Percentiles rank a stretch among this genome's conserved stretches.
Conservation (phyloP, 2,329 filamentous ascomycete genomes). For the Gaeumannomyces sp. region DNA sequence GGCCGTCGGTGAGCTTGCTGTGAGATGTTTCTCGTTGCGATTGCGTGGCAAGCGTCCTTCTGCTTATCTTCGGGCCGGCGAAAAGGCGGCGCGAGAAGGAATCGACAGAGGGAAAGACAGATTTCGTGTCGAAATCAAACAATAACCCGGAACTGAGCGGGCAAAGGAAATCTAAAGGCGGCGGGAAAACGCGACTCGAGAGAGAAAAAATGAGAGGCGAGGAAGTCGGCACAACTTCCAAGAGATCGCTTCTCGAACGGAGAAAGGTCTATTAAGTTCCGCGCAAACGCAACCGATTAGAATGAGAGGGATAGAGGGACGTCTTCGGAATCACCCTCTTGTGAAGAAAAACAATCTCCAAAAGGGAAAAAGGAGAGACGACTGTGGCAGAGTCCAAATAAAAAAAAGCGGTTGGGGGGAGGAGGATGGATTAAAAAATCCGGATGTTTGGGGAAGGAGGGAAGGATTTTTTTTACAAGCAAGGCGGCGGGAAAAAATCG, state of each 20-base stretch:
- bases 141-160: background rate
- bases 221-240: constrained; percentile 10
- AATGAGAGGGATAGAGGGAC: constrained; percentile 17
- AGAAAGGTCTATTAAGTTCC: constrained; percentile 9
- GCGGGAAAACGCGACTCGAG: background rate
- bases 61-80: constrained; percentile 4
- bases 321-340: constrained; percentile 34
- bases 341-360: constrained; percentile 36
- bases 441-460: constrained; percentile 20
- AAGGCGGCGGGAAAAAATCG: constrained; percentile 13
- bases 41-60: background rate
- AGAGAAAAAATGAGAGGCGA: constrained; percentile 6
- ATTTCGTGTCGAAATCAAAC: constrained; percentile 16
- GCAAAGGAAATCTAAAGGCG: background rate
- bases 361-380: constrained; percentile 37
- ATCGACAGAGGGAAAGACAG: constrained; percentile 9
- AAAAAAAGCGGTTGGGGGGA: constrained; percentile 16
- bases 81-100: constrained; percentile 7
- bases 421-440: constrained; percentile 27
- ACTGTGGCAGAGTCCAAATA: constrained; percentile 8
- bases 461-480: constrained; percentile 16
- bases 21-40: background rate
- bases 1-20: background rate
- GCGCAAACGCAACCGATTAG: constrained; percentile 14
- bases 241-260: constrained; percentile 7